Conservation (phyloP, 2,329 filamentous ascomycete species). For the Paraphoma chrysanthemicola region DNA sequence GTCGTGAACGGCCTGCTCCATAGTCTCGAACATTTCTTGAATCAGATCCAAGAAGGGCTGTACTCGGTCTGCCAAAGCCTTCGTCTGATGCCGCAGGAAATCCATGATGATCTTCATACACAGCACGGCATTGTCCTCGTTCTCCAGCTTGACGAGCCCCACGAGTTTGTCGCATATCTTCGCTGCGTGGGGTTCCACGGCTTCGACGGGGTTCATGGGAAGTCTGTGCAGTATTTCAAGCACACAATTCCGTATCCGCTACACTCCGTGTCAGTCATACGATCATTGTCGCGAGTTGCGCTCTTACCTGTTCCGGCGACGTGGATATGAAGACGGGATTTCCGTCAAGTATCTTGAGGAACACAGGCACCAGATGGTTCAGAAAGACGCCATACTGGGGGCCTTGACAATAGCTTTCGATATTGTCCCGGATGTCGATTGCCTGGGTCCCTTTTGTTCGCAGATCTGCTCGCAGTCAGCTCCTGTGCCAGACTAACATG, state of each 20-base stretch:
- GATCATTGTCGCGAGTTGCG: constrained; percentile 8
- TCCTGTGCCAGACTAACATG: background rate
- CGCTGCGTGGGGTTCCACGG: constrained; percentile 85
- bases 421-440: constrained; percentile 84
- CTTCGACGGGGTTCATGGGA: constrained; percentile 75
- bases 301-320: constrained; percentile 81
- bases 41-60: constrained; percentile 91
- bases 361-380: constrained; percentile 86
- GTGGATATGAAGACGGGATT: constrained; percentile 90
- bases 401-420: constrained; percentile 85
- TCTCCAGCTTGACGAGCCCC: constrained; percentile 86
- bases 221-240: constrained; percentile 94
- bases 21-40: constrained; percentile 92
- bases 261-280: constrained; percentile 49
- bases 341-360: constrained; percentile 83
- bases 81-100: constrained; percentile 89
- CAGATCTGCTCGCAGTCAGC: constrained; percentile 65
- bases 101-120: constrained; percentile 99
- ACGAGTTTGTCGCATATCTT: constrained; percentile 92
- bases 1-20: constrained; percentile 93
- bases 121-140: constrained; percentile 98
- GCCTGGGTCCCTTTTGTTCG: constrained; percentile 84
- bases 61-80: constrained; percentile 79
- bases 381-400: constrained; percentile 82
- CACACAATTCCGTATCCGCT: constrained; percentile 86